phyloP scores from a whole-genome alignment of 768 basidiomycete species.

The Suillus alpinus region DNA sequence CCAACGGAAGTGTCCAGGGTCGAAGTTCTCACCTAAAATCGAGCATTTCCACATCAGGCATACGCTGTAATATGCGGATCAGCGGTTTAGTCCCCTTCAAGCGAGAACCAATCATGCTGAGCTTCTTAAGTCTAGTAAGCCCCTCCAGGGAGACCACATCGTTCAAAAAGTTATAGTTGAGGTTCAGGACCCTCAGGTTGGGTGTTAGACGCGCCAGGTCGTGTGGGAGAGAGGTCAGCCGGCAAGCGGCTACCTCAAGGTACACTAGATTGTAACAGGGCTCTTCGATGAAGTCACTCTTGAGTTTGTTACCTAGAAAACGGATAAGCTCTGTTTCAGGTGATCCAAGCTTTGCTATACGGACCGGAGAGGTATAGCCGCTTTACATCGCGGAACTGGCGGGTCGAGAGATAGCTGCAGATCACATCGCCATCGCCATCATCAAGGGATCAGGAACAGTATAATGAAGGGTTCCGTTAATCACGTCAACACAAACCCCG shows the following conservation, averaged over 20 bases:
- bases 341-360: conserved; percentile 30
- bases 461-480: conserved; percentile 37
- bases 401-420: conserved; percentile 42
- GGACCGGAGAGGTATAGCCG: conserved; percentile 91
- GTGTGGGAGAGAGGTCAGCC: conserved; percentile 70
- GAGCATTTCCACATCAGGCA: conserved; percentile 82
- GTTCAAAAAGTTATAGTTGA: conserved; percentile 96
- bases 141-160: conserved; percentile 67
- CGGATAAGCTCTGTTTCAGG: conserved; percentile 20
- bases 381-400: conserved; percentile 88
- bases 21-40: conserved; percentile 74
- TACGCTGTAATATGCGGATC: conserved; percentile 65
- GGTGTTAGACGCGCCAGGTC: conserved; percentile 66
- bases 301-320: conserved; percentile 68
- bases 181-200: conserved; percentile 86
- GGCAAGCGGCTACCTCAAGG: conserved; percentile 88
- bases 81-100: conserved; percentile 72
- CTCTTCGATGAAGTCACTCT: conserved; percentile 58
- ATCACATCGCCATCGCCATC: conserved; percentile 32
- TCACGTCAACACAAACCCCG: conserved; percentile 20
- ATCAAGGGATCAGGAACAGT: conserved; percentile 25
- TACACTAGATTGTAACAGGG: conserved; percentile 89
- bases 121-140: conserved; percentile 71
- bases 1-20: neutral
- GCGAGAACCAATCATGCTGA: conserved; percentile 84